Conservation (phyloP, 192 early-diverging fungal genomes). For the Mortierella hygrophila region DNA sequence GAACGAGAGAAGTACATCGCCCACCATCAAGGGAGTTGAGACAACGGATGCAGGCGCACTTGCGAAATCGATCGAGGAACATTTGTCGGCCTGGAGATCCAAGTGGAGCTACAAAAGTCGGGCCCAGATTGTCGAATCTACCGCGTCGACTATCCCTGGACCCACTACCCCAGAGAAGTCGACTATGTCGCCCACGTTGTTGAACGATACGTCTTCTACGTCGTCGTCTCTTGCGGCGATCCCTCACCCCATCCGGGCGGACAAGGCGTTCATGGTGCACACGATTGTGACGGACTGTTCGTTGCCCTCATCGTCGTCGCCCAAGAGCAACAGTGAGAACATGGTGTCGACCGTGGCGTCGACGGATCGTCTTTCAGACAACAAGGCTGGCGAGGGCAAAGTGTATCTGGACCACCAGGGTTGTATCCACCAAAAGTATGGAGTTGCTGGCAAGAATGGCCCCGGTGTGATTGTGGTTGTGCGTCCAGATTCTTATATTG, state of each 20-base stretch:
- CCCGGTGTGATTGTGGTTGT: constrained; percentile 33
- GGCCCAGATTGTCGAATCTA: neutral
- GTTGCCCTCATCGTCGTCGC: neutral
- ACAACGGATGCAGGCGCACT: constrained; percentile 9
- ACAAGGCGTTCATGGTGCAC: constrained; percentile 34
- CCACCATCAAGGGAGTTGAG: constrained; percentile 17
- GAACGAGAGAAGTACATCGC: neutral
- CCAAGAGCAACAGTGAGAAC: neutral
- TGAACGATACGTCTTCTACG: neutral
- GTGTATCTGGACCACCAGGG: constrained; percentile 30
- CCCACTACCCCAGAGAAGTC: neutral
- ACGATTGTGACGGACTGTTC: constrained; percentile 12
- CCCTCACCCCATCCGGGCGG: neutral
- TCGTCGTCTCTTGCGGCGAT: constrained; percentile 4
- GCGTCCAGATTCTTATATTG: constrained; percentile 38
- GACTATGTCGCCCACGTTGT: neutral
- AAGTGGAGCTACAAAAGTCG: constrained; percentile 31
- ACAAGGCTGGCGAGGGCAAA: constrained; percentile 30
- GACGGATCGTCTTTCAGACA: neutral
- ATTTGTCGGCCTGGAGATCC: constrained; percentile 27
- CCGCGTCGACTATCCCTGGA: neutral
- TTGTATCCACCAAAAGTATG: constrained; percentile 30
- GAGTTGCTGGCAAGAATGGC: constrained; percentile 24
- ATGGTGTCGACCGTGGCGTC: neutral
- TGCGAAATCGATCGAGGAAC: constrained; percentile 10